Base-by-base conservation (phyloP, 129 eudicot species). In the Deinandra increscens region DNA sequence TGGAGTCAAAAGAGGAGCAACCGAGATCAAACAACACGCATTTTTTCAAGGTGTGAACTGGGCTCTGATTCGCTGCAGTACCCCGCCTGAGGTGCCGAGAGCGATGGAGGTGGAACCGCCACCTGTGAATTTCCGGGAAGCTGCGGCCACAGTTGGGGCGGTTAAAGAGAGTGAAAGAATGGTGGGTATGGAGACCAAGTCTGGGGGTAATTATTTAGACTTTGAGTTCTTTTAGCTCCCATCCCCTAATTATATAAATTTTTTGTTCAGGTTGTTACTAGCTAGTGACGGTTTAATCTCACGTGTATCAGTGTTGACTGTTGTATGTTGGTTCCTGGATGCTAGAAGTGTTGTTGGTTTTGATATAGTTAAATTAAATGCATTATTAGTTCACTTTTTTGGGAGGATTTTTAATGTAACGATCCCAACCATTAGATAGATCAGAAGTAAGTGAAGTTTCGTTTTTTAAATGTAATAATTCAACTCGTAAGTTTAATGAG, bases 191-290 rank as follows among this genome's bases (percentile, higher is more conserved):
- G 95, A 75, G 37, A 63, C 72, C 51, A 71, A 78, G 68, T 51
- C 88, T 55, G 91, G 87, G 63, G 91, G 96, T 76, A 88, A 81
- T 31, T 85, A 62, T 79, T 75, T 88, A 80, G 96, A 88, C 45
- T 88, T 88, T 62, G 96, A 88, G 84, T 84, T 87, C 86, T 87
- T 87, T 64, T 87, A 78, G 78, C 56, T 63, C n/a, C 33, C n/a
- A n/a, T n/a, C 22, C 36, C 48, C 49, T n/a, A n/a, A n/a, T 71
- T 14, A 39, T 55, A 26, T 67, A 67, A 17, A 12, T n/a, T 33
- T 69, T 18, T 14, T 66, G 31, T 13, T 50, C 11, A 18, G 5
- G 31, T 50, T 17, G 72, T 67, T 67, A 17, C n/a, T n/a, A n/a
- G n/a, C 17, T 29, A 49, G 42, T 46, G 71, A 65, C 53, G 19